Evolutionary conservation across 345 rosid genomes (phyloP).

Genomic region (Eucalyptus viminalis): DNA sequence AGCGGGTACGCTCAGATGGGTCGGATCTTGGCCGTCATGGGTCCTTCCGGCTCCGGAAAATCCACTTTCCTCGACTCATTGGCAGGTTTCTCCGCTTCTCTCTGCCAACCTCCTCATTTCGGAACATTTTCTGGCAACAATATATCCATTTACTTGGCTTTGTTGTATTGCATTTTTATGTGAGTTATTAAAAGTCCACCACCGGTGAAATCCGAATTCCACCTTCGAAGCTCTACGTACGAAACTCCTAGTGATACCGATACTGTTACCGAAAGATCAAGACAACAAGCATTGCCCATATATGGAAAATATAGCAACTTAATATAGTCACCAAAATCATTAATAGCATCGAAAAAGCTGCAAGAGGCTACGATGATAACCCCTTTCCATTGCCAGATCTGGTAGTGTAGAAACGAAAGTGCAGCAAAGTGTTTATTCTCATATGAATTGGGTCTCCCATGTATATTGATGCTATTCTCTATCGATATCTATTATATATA

Average conservation of each 20-base stretch:
- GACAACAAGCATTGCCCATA: background rate
- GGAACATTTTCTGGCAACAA: background rate
- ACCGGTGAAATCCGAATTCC: background rate
- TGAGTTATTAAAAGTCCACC: background rate
- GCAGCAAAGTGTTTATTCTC: no score
- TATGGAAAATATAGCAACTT: background rate
- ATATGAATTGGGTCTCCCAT: no score
- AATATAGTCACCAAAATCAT: background rate
- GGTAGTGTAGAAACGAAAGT: no score
- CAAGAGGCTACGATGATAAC: background rate
- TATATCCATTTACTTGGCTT: background rate
- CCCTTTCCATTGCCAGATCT: no score
- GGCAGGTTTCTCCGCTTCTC: conserved; percentile 7
- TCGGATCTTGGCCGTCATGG: conserved; percentile 24
- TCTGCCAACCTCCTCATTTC: background rate
- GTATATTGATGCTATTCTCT: no score
- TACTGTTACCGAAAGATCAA: background rate
- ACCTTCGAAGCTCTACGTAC: background rate
- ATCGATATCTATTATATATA: no score
- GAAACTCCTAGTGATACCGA: background rate
- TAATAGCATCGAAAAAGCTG: background rate
- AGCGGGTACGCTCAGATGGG: conserved; percentile 14
- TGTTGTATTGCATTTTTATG: background rate
- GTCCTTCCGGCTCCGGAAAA: conserved; percentile 35
- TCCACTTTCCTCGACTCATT: conserved; percentile 22